These are phyloP conservation scores for Taphrina communis DNA, from an alignment of 1,139 yeast genomes.

Conservation along the genomic window DNA sequence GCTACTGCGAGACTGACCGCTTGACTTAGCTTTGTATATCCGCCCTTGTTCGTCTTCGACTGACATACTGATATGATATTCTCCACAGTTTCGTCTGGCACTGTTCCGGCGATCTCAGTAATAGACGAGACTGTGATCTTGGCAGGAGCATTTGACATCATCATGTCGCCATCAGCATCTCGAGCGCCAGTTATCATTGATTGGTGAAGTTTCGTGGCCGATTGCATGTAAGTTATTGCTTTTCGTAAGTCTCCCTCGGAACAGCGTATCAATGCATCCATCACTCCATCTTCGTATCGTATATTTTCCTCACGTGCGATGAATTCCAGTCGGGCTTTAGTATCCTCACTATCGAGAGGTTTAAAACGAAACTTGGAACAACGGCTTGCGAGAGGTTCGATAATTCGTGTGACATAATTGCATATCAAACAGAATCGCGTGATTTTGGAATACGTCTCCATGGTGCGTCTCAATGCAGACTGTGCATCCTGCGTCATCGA, in stretches of 20 bases:
- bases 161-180: slow-evolving; percentile 53
- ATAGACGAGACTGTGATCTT: slow-evolving; percentile 58
- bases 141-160: slow-evolving; percentile 39
- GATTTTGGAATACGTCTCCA: slow-evolving; percentile 90
- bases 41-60: slow-evolving; percentile 35
- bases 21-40: slow-evolving; percentile 53
- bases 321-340: slow-evolving; percentile 67
- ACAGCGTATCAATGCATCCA: slow-evolving; percentile 67
- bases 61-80: slow-evolving; percentile 56
- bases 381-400: slow-evolving; percentile 93
- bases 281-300: slow-evolving; percentile 58
- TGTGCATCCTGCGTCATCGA: slow-evolving; percentile 99
- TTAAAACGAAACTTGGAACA: slow-evolving; percentile 94
- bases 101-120: slow-evolving; percentile 83
- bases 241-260: slow-evolving; percentile 90
- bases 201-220: slow-evolving; percentile 70
- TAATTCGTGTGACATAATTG: slow-evolving; percentile 92
- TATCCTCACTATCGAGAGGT: slow-evolving; percentile 72
- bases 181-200: slow-evolving; percentile 45
- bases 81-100: slow-evolving; percentile 63
- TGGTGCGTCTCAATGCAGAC: slow-evolving; percentile 89
- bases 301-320: slow-evolving; percentile 64
- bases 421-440: slow-evolving; percentile 94
- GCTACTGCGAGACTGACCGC: slow-evolving; percentile 64
- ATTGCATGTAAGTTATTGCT: slow-evolving; percentile 88